Percentiles rank a stretch among this genome's conserved stretches.
phyloP scores from a whole-genome alignment of 2,329 filamentous ascomycete species.

The Davidsoniella neocaledoniae region DNA sequence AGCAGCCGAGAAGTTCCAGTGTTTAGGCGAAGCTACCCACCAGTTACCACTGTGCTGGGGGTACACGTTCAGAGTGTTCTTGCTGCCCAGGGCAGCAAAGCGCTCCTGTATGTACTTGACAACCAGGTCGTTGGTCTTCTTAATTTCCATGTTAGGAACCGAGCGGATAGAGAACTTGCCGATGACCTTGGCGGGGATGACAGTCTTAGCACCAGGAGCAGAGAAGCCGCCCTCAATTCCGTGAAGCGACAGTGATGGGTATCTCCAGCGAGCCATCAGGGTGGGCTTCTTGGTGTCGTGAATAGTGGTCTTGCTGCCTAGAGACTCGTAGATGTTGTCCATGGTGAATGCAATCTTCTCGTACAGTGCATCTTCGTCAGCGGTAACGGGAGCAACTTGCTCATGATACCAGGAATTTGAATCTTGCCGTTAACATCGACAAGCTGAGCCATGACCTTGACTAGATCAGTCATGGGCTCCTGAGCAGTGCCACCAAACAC shows the following conservation, averaged over 20 bases:
- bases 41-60: constrained; percentile 89
- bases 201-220: constrained; percentile 86
- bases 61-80: constrained; percentile 73
- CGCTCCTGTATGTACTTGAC: constrained; percentile 68
- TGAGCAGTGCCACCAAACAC: constrained; percentile 94
- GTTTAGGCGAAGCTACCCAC: constrained; percentile 95
- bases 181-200: constrained; percentile 93
- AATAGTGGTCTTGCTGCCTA: constrained; percentile 79
- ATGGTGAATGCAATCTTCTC: constrained; percentile 85
- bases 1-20: constrained; percentile 96
- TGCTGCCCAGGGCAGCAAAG: constrained; percentile 75
- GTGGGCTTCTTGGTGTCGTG: constrained; percentile 78
- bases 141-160: constrained; percentile 92
- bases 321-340: constrained; percentile 81
- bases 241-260: constrained; percentile 84
- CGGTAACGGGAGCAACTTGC: constrained; percentile 74
- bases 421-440: constrained; percentile 89
- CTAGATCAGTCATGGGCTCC: constrained; percentile 95
- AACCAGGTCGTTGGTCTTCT: constrained; percentile 72
- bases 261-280: constrained; percentile 92
- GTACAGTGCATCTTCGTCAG: constrained; percentile 80
- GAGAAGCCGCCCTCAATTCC: constrained; percentile 92
- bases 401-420: constrained; percentile 81
- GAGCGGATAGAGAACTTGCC: constrained; percentile 98
- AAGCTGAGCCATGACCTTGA: constrained; percentile 63